These are phyloP conservation scores for Tylopilus rubrobrunneus DNA, from an alignment of 768 basidiomycete species.

Conservation along the genomic window DNA sequence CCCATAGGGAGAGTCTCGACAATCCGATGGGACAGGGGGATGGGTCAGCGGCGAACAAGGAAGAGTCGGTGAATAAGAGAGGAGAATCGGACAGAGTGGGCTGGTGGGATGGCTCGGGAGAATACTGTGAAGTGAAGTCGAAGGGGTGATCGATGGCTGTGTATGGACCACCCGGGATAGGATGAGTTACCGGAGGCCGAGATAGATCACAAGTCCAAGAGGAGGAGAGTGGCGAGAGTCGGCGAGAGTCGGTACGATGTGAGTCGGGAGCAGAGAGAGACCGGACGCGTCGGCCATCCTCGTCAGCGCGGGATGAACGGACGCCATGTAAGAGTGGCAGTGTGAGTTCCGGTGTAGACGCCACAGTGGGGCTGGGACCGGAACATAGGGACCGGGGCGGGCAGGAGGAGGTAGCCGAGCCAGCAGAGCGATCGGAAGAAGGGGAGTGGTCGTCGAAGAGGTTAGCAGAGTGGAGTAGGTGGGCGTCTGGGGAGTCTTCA, in stretches of 20 bases:
- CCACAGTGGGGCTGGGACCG: conserved; percentile 20
- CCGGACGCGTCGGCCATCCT: conserved; percentile 29
- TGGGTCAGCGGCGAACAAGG: conserved; percentile 28
- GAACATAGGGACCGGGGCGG: conserved; percentile 25
- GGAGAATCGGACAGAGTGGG: conserved; percentile 28
- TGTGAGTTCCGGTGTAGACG: conserved; percentile 24
- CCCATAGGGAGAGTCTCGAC: conserved; percentile 46
- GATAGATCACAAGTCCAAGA: conserved; percentile 26
- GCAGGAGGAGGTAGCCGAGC: conserved; percentile 26
- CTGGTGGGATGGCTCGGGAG: conserved; percentile 23
- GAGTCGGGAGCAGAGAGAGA: conserved; percentile 29
- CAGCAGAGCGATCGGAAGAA: conserved; percentile 29
- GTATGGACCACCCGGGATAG: conserved; percentile 24
- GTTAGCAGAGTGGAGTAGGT: conserved; percentile 38
- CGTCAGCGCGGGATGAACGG: conserved; percentile 23
- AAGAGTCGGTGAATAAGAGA: conserved; percentile 24
- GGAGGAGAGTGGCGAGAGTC: conserved; percentile 31
- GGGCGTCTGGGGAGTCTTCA: conserved; percentile 48
- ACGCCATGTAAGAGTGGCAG: conserved; percentile 19
- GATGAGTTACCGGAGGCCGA: conserved; percentile 25
- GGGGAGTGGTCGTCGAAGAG: conserved; percentile 31
- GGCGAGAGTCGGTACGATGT: conserved; percentile 28
- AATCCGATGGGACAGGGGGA: conserved; percentile 35
- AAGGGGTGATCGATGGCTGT: conserved; percentile 20
- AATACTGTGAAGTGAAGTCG: conserved; percentile 19